phyloP scores from a whole-genome alignment of 495 filamentous ascomycete species.

The Lasiosphaeriaceae sp. region DNA sequence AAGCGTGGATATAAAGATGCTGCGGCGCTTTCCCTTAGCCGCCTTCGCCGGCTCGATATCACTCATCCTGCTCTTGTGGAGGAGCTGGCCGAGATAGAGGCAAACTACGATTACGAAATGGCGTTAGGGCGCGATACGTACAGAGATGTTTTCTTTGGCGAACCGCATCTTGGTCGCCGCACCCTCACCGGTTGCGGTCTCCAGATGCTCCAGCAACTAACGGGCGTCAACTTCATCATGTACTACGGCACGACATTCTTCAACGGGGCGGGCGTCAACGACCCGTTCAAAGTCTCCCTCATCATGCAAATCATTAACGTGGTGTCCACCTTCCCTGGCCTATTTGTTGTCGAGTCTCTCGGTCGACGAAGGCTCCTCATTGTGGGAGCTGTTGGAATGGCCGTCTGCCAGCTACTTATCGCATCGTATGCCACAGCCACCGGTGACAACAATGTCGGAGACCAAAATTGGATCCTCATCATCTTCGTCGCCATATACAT shows the following conservation, averaged over 20 bases:
- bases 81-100: slow-evolving; percentile 83
- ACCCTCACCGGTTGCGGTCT: slow-evolving; percentile 53
- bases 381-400: slow-evolving; percentile 72
- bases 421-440: slow-evolving; percentile 61
- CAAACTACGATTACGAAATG: slow-evolving; percentile 84
- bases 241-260: slow-evolving; percentile 85
- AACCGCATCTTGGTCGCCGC: slow-evolving; percentile 53
- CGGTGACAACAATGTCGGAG: slow-evolving; percentile 36
- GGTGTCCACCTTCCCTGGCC: slow-evolving; percentile 65
- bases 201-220: slow-evolving; percentile 58
- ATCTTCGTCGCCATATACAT: slow-evolving; percentile 77
- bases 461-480: slow-evolving; percentile 65
- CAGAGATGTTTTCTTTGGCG: slow-evolving; percentile 63
- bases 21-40: slow-evolving; percentile 67
- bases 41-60: slow-evolving; percentile 71
- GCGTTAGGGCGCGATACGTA: slow-evolving; percentile 71
- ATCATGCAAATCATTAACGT: slow-evolving; percentile 77
- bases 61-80: slow-evolving; percentile 71
- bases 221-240: slow-evolving; percentile 57
- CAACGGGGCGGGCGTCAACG: slow-evolving; percentile 56
- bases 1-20: slow-evolving; percentile 67
- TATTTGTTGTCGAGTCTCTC: slow-evolving; percentile 73
- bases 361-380: slow-evolving; percentile 71
- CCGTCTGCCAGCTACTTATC: slow-evolving; percentile 65
- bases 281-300: slow-evolving; percentile 65